Base-by-base conservation (phyloP, 441 rosid genomes). In the Croton setiger region DNA sequence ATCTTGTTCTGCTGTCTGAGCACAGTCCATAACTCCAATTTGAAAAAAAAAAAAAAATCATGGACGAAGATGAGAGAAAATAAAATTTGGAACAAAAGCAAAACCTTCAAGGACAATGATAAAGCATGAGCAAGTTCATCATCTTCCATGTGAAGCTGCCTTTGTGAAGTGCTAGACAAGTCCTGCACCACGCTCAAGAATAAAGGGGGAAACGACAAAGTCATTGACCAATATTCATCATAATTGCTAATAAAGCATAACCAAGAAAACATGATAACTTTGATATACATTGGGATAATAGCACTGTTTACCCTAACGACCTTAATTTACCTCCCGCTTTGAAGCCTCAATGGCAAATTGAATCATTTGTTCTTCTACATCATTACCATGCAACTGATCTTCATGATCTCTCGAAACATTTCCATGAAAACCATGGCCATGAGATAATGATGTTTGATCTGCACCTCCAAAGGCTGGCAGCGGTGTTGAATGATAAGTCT, bases 321-420 rank as follows among this genome's bases (percentile, higher is more conserved):
- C 72, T 72, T 64, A 79, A 61, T 74, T 72, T 78, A 81, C 82
- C 74, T 86, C 95, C 67, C 59, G 78, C 75, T 76, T 84, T 17
- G 98, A 90, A 80, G 96, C 93, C 83, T 85, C 92, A 62, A 91
- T 83, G 53, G 96, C 98, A 68, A 79, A 76, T 80, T 78, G 86
- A 67, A 91, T 60, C 92, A 91, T 87, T 74, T 89, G 87, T 51
- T 87, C 89, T 74, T 91, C 97, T 18, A 75, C 57, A 78, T 82
- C 82, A 55, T 77, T 59, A 36, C 52, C 68, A 79, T 74, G 44
- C 17, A 69, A 47, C 68, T 75, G 74, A 18, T 73, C 58, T 31
- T 64, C 78, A 66, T 62, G 69, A 68, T 75, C 74, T 66, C 79
- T 79, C 7, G 72, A 53, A 67, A 76, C 59, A 71, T 73, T 67